Evolutionary conservation across 2,329 filamentous ascomycete genomes (phyloP).

Genomic region (Fusarium sp.): DNA sequence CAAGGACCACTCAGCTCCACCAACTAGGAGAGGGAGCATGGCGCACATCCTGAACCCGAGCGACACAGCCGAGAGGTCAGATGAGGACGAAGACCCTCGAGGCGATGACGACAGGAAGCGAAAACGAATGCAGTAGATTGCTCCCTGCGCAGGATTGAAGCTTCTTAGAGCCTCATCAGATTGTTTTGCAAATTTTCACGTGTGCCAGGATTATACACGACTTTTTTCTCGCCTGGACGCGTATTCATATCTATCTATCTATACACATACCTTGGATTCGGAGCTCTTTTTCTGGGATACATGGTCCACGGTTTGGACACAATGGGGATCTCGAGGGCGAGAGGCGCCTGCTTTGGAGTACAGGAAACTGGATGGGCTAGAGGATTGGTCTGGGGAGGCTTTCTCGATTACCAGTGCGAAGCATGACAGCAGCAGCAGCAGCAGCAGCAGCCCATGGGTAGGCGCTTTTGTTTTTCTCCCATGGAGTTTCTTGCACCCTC

Average conservation of each 20-base stretch:
- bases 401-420: constrained; percentile 29
- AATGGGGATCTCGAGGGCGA: constrained; percentile 25
- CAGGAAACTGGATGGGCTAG: constrained; percentile 27
- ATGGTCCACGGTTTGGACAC: constrained; percentile 12
- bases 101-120: constrained; percentile 68
- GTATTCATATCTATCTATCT: constrained; percentile 14
- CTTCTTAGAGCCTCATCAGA: background rate
- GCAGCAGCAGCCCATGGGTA: constrained; percentile 25
- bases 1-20: constrained; percentile 64
- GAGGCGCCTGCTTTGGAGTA: constrained; percentile 29
- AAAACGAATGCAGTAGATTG: constrained; percentile 64
- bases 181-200: background rate
- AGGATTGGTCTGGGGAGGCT: constrained; percentile 23
- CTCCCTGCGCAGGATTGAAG: constrained; percentile 50
- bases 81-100: constrained; percentile 63
- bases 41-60: constrained; percentile 69
- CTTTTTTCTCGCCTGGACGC: constrained; percentile 6
- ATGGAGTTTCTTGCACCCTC: constrained; percentile 13
- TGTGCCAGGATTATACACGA: background rate
- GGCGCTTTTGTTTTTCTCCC: constrained; percentile 30
- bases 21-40: constrained; percentile 67
- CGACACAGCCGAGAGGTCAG: constrained; percentile 62
- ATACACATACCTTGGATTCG: constrained; percentile 28
- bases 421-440: constrained; percentile 26
- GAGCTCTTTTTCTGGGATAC: constrained; percentile 18